These are phyloP conservation scores for Thozetella sp. DNA, from an alignment of 495 filamentous ascomycete species.

Conservation along the genomic window DNA sequence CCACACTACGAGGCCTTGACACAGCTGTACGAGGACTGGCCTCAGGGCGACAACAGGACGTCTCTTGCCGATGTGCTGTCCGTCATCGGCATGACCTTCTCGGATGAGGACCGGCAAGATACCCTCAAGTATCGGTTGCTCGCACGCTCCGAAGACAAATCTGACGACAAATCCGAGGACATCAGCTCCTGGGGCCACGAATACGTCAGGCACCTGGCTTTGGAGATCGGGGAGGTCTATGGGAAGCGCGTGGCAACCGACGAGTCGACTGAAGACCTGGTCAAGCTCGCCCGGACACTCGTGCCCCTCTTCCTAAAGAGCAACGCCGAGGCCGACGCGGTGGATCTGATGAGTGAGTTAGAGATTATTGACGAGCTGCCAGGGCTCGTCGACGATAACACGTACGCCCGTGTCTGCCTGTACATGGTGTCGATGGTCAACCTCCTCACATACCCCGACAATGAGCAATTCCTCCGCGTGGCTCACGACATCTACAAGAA, in stretches of 20 bases:
- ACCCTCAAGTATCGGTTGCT: slow-evolving; percentile 94
- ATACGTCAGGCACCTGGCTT: slow-evolving; percentile 92
- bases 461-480: slow-evolving; percentile 87
- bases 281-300: slow-evolving; percentile 78
- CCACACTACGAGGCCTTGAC: slow-evolving; percentile 91
- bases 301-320: slow-evolving; percentile 96
- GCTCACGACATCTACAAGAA: slow-evolving; percentile 90
- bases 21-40: slow-evolving; percentile 86
- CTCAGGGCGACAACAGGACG: slow-evolving; percentile 78
- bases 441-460: slow-evolving; percentile 94
- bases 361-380: slow-evolving; percentile 96
- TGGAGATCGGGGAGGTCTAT: slow-evolving; percentile 96
- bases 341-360: slow-evolving; percentile 93
- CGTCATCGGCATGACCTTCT: slow-evolving; percentile 98
- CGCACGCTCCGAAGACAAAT: slow-evolving; percentile 80
- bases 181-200: slow-evolving; percentile 98
- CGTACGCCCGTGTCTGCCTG: slow-evolving; percentile 87
- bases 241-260: slow-evolving; percentile 66
- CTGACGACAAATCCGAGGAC: no score
- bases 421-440: slow-evolving; percentile 99
- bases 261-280: slow-evolving; percentile 69
- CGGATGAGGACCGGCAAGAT: slow-evolving; percentile 93
- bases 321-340: slow-evolving; percentile 97
- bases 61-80: slow-evolving; percentile 94
- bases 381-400: slow-evolving; percentile 88